Evolutionary conservation across 768 basidiomycete genomes (phyloP).

Genomic region (Tricholoma saponaceum): DNA sequence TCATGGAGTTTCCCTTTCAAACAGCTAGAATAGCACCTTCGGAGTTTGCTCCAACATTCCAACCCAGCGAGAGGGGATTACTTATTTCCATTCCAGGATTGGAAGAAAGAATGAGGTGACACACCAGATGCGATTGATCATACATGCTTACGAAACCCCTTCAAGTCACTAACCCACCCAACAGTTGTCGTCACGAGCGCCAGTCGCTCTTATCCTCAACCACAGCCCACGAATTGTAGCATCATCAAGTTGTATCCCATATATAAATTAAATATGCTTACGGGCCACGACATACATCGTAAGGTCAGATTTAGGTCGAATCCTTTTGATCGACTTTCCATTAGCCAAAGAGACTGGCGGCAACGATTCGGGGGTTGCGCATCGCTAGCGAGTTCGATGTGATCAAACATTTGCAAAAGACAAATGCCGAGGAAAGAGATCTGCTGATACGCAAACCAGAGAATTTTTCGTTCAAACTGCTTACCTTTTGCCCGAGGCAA

Average conservation of each 20-base stretch:
- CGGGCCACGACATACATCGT: not conserved
- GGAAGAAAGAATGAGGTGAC: too few relatives aligned
- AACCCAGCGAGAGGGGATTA: too few relatives aligned
- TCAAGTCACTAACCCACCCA: too few relatives aligned
- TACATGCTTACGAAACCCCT: not conserved
- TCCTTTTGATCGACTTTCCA: not conserved
- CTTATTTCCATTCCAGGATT: too few relatives aligned
- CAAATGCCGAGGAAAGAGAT: not conserved
- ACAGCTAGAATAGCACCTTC: too few relatives aligned
- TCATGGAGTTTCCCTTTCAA: too few relatives aligned
- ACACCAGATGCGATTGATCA: not conserved
- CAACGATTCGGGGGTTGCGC: not conserved
- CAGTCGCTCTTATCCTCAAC: not conserved
- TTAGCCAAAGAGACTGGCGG: not conserved
- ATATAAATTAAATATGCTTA: not conserved
- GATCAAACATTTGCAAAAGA: not conserved
- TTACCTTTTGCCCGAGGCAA: not conserved
- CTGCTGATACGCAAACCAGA: not conserved
- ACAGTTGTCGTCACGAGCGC: not conserved
- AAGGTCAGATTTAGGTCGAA: not conserved
- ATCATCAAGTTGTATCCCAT: too few relatives aligned
- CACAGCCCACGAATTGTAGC: not conserved
- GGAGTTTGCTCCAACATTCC: too few relatives aligned
- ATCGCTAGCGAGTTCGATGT: not conserved
- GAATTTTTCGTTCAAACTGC: not conserved